Evolutionary conservation across 1,284 basidiomycete species (phyloP), one percentile per base, ranked within the genome.

Genomic region (Marasmius tenuissimus): DNA sequence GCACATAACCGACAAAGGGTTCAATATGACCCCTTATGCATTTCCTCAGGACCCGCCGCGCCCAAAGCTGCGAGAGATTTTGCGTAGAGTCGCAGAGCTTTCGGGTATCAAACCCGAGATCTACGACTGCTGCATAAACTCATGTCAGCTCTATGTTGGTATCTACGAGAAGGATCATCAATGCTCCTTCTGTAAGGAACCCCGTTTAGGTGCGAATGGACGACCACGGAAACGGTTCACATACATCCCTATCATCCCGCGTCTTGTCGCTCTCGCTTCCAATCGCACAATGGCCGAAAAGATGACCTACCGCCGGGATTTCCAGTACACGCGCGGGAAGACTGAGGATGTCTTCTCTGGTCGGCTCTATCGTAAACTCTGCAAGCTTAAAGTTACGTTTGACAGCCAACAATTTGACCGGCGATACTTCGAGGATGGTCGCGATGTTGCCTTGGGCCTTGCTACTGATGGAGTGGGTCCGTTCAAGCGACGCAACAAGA

Each of bases 401-500:
- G 20, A 49, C 20, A 18, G 48, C 9, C 14, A 49, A 18, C 8
- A 16, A 9, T 9, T 49, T 4, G 14, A 37, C 4, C 69, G 71
- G 35, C 51, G 34, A 1, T 71, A 58, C 65, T 75, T 76, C 54
- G 39, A 54, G 0, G 68, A 74, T 22, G 38, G 39, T 0, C 64
- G 68, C 10, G 71, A 76, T 59, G 66, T 56, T 49, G 48, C 48
- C 8, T 49, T 49, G 48, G 78, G 79, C 0, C 48, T 49, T 9
- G 9, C 48, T 10, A 49, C 48, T 27, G 48, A 49, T 18, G 48
- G 48, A 10, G 78, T 79, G 66, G 68, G 68, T 5, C 78, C 77
- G 1, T 81, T 79, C 67, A 71, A 73, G 27, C 65, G 67, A 5
- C 69, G 73, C 0, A 76, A 72, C 12, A 65, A 71, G n/a, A 80